phyloP scores from a whole-genome alignment of 1,139 yeast genomes.

The Suhomyces panamericanus region DNA sequence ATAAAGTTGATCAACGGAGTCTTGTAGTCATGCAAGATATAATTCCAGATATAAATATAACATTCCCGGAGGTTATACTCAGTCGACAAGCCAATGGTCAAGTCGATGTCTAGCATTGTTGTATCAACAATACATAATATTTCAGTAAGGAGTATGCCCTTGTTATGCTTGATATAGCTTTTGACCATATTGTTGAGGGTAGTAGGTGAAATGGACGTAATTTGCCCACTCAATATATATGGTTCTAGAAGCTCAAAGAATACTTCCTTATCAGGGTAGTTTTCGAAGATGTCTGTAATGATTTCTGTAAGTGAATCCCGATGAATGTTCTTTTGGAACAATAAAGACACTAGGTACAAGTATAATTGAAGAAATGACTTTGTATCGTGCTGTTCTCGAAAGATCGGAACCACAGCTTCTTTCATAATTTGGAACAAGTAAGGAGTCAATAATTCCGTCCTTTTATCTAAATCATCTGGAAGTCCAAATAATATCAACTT shows the following conservation, averaged over 20 bases:
- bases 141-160: constrained; percentile 57
- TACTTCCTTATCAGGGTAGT: constrained; percentile 29
- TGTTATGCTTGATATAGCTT: constrained; percentile 39
- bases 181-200: constrained; percentile 61
- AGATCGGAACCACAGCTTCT: constrained; percentile 49
- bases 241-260: constrained; percentile 56
- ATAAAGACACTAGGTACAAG: constrained; percentile 26
- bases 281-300: constrained; percentile 57
- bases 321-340: constrained; percentile 15
- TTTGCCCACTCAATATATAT: constrained; percentile 47
- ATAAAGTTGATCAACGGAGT: constrained; percentile 67
- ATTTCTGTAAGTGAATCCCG: constrained; percentile 32
- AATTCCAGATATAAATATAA: constrained; percentile 66
- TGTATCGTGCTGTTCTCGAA: constrained; percentile 13
- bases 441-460: constrained; percentile 52
- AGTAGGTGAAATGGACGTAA: constrained; percentile 57
- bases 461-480: constrained; percentile 44
- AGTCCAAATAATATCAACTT: constrained; percentile 53
- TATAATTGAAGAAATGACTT: constrained; percentile 18
- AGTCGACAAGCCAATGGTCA: constrained; percentile 61
- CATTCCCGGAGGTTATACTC: constrained; percentile 58
- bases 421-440: constrained; percentile 58
- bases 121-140: constrained; percentile 67
- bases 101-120: constrained; percentile 68
- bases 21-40: constrained; percentile 60